Evolutionary conservation across 1,139 yeast species (phyloP).

Genomic region (Scheffersomyces titani): DNA sequence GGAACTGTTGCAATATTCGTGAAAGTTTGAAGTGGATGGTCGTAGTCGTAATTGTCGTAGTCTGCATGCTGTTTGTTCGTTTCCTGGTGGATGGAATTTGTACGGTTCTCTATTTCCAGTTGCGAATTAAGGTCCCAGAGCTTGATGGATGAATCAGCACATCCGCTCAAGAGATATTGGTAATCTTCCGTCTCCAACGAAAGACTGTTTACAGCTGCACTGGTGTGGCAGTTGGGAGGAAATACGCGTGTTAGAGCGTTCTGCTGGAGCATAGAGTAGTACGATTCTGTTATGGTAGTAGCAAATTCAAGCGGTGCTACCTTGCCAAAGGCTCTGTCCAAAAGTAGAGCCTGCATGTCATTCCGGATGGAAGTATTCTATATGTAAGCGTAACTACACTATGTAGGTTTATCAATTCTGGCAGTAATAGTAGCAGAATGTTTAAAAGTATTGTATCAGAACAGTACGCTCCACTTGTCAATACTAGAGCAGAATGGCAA

Average conservation of each 20-base stretch:
- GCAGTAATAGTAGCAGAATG: no score
- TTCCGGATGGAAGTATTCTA: neutral
- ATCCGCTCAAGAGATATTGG: constrained; percentile 65
- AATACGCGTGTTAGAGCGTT: constrained; percentile 29
- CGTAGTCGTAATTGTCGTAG: constrained; percentile 25
- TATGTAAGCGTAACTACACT: neutral
- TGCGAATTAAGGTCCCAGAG: constrained; percentile 53
- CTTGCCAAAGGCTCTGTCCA: constrained; percentile 32
- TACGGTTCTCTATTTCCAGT: constrained; percentile 10
- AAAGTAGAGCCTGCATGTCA: constrained; percentile 40
- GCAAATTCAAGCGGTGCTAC: constrained; percentile 37
- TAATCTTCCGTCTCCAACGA: constrained; percentile 58
- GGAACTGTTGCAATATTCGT: constrained; percentile 46
- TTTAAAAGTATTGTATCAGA: no score
- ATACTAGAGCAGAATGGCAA: no score
- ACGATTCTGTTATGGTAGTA: constrained; percentile 42
- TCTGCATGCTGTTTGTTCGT: constrained; percentile 8
- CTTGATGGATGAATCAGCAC: constrained; percentile 73
- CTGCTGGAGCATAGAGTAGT: constrained; percentile 32
- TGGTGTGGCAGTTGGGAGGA: constrained; percentile 39
- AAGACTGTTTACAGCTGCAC: constrained; percentile 63
- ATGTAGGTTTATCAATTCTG: neutral
- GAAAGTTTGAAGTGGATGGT: constrained; percentile 25
- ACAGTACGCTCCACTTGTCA: no score
- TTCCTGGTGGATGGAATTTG: constrained; percentile 5